Conservation (phyloP, 1,284 basidiomycete species). For the Moniliophthora roreri region DNA sequence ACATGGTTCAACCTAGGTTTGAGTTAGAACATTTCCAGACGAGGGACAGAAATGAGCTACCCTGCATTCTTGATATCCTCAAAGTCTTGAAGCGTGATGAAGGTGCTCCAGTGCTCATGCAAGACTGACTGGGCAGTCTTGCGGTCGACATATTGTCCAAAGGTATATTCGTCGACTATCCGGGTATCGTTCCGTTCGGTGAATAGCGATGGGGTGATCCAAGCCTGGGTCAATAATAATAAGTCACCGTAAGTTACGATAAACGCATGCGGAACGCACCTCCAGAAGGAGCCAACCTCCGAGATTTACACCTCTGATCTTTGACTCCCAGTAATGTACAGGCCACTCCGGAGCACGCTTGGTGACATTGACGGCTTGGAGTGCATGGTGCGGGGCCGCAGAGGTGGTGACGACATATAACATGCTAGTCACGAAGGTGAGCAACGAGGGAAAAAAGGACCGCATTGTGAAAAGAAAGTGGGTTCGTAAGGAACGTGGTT, state of each 20-base stretch:
- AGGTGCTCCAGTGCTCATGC: not conserved
- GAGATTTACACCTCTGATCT: constrained; percentile 3
- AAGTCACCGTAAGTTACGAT: not conserved
- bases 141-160: not conserved
- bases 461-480: too few relatives aligned
- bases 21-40: too few relatives aligned
- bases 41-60: too few relatives aligned
- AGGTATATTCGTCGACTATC: constrained; percentile 2
- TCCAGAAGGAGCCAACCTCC: constrained; percentile 3
- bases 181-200: not conserved
- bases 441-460: too few relatives aligned
- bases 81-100: not conserved
- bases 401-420: too few relatives aligned
- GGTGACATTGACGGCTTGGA: too few relatives aligned
- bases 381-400: too few relatives aligned
- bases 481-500: too few relatives aligned
- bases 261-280: not conserved
- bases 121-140: not conserved
- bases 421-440: too few relatives aligned
- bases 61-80: constrained; percentile 1
- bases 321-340: not conserved
- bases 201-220: constrained; percentile 2
- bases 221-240: not conserved
- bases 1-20: constrained; percentile 66
- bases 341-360: too few relatives aligned